Evolutionary conservation across 2,329 filamentous ascomycete species (phyloP).

Genomic region (Aspergillus proliferans): DNA sequence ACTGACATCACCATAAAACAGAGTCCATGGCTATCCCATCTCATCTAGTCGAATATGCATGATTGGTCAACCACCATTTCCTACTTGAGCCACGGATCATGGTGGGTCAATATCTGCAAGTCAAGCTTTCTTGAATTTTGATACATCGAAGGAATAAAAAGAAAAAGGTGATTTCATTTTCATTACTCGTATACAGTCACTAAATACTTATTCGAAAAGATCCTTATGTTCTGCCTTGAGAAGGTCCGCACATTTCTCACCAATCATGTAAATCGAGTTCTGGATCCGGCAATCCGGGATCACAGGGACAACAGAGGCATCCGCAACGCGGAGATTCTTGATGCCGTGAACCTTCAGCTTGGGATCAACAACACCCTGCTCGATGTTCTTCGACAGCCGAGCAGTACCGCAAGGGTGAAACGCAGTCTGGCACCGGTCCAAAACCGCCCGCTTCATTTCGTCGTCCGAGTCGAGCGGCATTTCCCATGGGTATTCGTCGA

Average conservation of each 20-base stretch:
- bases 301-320: neutral
- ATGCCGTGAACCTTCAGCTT: neutral
- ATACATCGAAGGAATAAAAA: neutral
- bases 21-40: too few relatives aligned
- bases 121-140: too few relatives aligned
- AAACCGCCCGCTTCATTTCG: neutral
- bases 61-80: too few relatives aligned
- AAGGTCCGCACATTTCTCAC: neutral
- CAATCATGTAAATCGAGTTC: neutral
- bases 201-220: neutral
- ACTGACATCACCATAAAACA: too few relatives aligned
- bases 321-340: neutral
- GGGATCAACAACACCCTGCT: neutral
- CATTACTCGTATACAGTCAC: neutral
- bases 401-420: neutral
- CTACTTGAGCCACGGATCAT: too few relatives aligned
- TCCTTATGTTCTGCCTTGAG: neutral
- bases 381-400: neutral
- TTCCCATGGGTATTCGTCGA: constrained; percentile 32
- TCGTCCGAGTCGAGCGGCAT: neutral
- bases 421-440: neutral
- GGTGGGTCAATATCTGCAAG: too few relatives aligned
- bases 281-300: neutral
- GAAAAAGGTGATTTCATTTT: neutral
- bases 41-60: too few relatives aligned